Conservation (phyloP, 768 basidiomycete species). For the Psilocybe sp. region DNA sequence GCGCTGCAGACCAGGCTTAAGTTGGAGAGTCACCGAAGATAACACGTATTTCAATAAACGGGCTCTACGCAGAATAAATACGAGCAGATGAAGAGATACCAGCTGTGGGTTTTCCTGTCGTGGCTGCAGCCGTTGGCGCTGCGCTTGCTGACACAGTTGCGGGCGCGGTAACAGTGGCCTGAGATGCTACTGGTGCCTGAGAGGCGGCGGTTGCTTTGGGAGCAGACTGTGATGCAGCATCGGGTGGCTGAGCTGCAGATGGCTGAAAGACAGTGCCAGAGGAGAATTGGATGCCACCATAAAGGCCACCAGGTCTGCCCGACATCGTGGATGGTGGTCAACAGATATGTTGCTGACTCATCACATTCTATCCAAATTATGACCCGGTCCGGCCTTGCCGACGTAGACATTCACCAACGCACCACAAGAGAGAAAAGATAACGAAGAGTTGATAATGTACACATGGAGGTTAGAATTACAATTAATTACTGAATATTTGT, state of each 20-base stretch:
- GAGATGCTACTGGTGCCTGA: conserved; percentile 13
- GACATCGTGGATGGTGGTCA: conserved; percentile 50
- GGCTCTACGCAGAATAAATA: conserved; percentile 43
- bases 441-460: no score
- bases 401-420: no score
- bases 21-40: conserved; percentile 17
- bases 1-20: conserved; percentile 85
- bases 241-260: conserved; percentile 17
- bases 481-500: no score
- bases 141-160: conserved; percentile 18
- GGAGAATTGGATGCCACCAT: conserved; percentile 85
- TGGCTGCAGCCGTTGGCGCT: conserved; percentile 23
- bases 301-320: conserved; percentile 78
- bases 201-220: conserved; percentile 6
- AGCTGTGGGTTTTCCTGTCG: conserved; percentile 47
- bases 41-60: conserved; percentile 56
- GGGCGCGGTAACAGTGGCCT: conserved; percentile 21
- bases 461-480: no score
- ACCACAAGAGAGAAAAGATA: no score
- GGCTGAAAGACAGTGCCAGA: conserved; percentile 55
- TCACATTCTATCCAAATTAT: no score
- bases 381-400: no score
- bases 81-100: conserved; percentile 56
- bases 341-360: conserved; percentile 3
- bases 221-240: conserved; percentile 16